Percentiles rank a stretch among this genome's conserved stretches.
phyloP scores from a whole-genome alignment of 306 rosid genomes.

The Senna siamea region DNA sequence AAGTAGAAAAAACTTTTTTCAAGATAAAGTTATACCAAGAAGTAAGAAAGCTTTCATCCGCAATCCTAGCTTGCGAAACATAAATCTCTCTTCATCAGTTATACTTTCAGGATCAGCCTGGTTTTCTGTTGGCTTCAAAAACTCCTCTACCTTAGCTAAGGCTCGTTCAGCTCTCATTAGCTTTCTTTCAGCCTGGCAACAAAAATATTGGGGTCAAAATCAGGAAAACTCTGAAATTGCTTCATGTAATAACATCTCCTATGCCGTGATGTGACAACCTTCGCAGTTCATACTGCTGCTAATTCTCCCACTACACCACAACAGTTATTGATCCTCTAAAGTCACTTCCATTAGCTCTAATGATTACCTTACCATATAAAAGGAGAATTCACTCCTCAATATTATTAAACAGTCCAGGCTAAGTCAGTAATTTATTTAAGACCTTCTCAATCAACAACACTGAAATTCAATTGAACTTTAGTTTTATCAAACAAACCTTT shows the following conservation, averaged over 20 bases:
- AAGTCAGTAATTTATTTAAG: not conserved
- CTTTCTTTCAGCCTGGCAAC: conserved; percentile 74
- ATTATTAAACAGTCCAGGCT: conserved; percentile 23
- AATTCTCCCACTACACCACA: not conserved
- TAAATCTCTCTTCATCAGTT: conserved; percentile 96
- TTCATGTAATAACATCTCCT: not conserved
- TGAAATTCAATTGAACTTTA: not conserved
- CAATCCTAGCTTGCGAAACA: conserved; percentile 97
- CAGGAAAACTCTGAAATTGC: conserved; percentile 29
- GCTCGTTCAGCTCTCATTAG: conserved; percentile 75
- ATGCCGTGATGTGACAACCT: not conserved
- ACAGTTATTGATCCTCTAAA: conserved; percentile 7
- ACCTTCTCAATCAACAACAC: not conserved
- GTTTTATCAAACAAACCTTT: conserved; percentile 10
- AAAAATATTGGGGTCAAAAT: conserved; percentile 40
- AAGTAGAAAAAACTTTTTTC: not conserved
- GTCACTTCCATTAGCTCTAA: conserved; percentile 23
- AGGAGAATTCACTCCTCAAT: conserved; percentile 2
- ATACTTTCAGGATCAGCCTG: conserved; percentile 85
- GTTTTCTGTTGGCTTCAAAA: conserved; percentile 66
- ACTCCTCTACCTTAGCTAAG: conserved; percentile 75
- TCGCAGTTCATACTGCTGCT: not conserved
- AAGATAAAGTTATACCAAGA: conserved; percentile 63
- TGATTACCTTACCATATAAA: conserved; percentile 14
- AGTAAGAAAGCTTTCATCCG: conserved; percentile 98